Evolutionary conservation across 2,329 filamentous ascomycete species (phyloP).

Genomic region (Alternaria angustiovoidea): DNA sequence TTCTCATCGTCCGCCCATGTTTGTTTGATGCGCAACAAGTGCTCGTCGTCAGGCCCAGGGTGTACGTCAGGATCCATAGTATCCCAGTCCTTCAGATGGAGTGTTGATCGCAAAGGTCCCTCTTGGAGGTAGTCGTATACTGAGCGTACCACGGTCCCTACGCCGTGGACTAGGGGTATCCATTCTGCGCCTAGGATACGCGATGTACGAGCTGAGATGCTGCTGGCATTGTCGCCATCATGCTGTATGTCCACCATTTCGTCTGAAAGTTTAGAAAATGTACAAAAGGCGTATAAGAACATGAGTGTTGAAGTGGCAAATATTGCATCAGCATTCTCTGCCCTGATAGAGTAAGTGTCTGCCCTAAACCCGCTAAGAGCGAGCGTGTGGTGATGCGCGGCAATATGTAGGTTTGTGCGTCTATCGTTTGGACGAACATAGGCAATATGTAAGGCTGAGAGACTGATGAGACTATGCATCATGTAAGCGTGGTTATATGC

Average conservation of each 20-base stretch:
- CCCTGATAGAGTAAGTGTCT: slow-evolving; percentile 9
- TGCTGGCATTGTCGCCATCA: neutral
- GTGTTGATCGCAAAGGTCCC: slow-evolving; percentile 23
- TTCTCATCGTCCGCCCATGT: slow-evolving; percentile 20
- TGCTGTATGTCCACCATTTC: neutral
- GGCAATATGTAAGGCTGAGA: slow-evolving; percentile 26
- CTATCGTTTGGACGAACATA: slow-evolving; percentile 18
- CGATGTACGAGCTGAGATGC: slow-evolving; percentile 8
- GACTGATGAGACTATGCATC: slow-evolving; percentile 28
- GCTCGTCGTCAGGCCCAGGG: slow-evolving; percentile 14
- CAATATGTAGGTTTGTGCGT: slow-evolving; percentile 3
- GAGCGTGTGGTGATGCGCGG: slow-evolving; percentile 20
- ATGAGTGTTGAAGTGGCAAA: slow-evolving; percentile 22
- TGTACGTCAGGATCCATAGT: slow-evolving; percentile 15
- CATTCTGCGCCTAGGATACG: slow-evolving; percentile 29
- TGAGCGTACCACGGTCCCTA: slow-evolving; percentile 16
- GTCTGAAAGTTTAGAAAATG: slow-evolving; percentile 26
- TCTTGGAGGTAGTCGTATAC: slow-evolving; percentile 14
- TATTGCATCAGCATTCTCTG: slow-evolving; percentile 20
- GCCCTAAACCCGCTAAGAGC: slow-evolving; percentile 23
- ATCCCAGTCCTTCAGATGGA: slow-evolving; percentile 23
- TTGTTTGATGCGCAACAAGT: slow-evolving; percentile 10
- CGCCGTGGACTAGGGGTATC: slow-evolving; percentile 29
- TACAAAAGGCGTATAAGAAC: slow-evolving; percentile 30
- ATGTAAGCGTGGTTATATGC: slow-evolving; percentile 23